These are phyloP conservation scores for Iris pallida DNA, from an alignment of 116 monocot genomes.

Conservation along the genomic window DNA sequence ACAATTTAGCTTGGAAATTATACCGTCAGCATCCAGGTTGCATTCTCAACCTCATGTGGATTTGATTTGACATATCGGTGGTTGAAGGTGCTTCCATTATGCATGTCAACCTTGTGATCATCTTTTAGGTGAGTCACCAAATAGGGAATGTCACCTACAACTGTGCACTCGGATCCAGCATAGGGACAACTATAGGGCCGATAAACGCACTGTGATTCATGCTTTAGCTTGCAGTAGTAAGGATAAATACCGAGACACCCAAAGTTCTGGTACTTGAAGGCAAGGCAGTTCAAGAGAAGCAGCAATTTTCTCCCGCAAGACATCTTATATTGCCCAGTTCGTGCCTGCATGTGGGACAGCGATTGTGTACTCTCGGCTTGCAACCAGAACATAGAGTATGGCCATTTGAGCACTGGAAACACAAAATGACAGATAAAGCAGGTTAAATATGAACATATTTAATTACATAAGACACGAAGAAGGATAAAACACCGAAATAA, in stretches of 20 bases:
- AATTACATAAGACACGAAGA: too few relatives aligned
- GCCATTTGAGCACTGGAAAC: constrained; percentile 72
- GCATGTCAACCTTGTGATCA: constrained; percentile 88
- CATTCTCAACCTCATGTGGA: constrained; percentile 82
- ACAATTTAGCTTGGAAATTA: neutral
- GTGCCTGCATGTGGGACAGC: constrained; percentile 75
- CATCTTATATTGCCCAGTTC: constrained; percentile 81
- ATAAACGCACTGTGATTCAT: constrained; percentile 62
- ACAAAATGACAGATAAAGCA: neutral
- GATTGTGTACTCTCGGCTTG: constrained; percentile 71
- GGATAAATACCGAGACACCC: constrained; percentile 70
- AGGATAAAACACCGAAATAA: too few relatives aligned
- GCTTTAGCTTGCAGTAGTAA: constrained; percentile 73
- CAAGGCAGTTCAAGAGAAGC: constrained; percentile 72
- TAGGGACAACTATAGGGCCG: constrained; percentile 76
- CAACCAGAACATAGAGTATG: constrained; percentile 72
- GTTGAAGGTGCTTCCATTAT: constrained; percentile 75
- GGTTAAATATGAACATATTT: too few relatives aligned
- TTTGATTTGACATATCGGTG: constrained; percentile 79
- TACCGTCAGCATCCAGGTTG: constrained; percentile 89
- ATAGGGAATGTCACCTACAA: constrained; percentile 60
- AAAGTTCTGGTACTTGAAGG: constrained; percentile 59
- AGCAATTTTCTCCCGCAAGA: constrained; percentile 75
- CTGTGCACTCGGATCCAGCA: constrained; percentile 75
- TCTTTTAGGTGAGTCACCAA: constrained; percentile 62